A percentile compares a stretch with the other conserved stretches of the same genome.
These are phyloP conservation scores for Cutaneotrichosporon cutaneum DNA, from an alignment of 1,284 basidiomycete species.

Conservation along the genomic window DNA sequence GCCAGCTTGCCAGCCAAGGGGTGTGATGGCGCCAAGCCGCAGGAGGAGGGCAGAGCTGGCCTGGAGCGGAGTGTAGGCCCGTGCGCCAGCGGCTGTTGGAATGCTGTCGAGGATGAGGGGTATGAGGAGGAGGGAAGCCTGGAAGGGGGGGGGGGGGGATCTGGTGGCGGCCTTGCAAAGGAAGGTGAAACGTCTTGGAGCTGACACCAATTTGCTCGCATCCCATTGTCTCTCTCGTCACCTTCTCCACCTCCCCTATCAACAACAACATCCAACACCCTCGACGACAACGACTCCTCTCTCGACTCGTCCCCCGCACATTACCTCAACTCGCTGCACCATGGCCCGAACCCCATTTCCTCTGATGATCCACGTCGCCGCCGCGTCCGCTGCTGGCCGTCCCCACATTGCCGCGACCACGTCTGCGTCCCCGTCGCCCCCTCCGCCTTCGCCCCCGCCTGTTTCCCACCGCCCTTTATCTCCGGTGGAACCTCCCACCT, in stretches of 20 bases:
- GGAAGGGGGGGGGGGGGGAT: background rate
- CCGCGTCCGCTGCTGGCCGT: slow-evolving; percentile 1
- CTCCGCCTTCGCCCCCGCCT: background rate
- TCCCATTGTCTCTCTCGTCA: no score
- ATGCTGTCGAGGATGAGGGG: background rate
- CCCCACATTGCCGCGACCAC: slow-evolving; percentile 1
- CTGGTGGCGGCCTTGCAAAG: background rate
- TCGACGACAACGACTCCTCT: no score
- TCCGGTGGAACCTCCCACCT: background rate
- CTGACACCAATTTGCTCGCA: slow-evolving; percentile 1
- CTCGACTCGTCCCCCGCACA: background rate
- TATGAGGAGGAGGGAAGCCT: background rate
- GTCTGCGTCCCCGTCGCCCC: slow-evolving; percentile 1
- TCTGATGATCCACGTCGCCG: slow-evolving; percentile 3
- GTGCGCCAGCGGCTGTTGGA: no score
- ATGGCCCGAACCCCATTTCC: slow-evolving; percentile 4
- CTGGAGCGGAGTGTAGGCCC: no score
- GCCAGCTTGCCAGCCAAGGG: no score
- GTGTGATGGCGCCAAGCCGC: no score
- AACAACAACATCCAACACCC: background rate
- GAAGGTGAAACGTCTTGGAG: background rate
- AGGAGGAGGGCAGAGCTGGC: no score
- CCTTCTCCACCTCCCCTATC: background rate
- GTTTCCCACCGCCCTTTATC: background rate
- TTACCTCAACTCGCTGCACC: background rate